Evolutionary conservation across 2,329 filamentous ascomycete species (phyloP), one percentile per base, ranked within the genome.

Genomic region (Botrytis fragariae): DNA sequence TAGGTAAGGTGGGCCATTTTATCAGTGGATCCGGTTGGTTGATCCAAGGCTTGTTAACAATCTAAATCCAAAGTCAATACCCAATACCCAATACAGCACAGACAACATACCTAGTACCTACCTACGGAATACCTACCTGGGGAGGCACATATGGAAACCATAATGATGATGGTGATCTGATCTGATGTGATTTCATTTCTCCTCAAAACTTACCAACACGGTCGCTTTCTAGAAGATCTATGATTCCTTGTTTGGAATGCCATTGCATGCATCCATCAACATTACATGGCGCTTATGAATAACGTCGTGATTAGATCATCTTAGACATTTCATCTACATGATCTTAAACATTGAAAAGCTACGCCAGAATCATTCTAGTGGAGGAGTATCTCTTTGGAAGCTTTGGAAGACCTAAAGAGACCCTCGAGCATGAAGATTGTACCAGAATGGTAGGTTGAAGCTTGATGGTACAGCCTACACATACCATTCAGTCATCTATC

Each of bases 21-120:
- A 64, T 65, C 62, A 65, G 62, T 65, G 62, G 42, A 65, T 35
- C 42, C 20, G 20, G 42, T 35, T 65, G 42, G 42, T 18, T 48
- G 62, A 44, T 48, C 62, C 62, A 35, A 48, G 29, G 22, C 42
- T 65, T 25, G 20, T 48, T 44, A 35, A 48, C 39, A 25, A 22
- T n/a, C 18, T 25, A 25, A 64, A 32, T 29, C 1, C 16, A 29
- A 32, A 20, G n/a, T 20, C n/a, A 35, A 64, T 4, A 39, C 22
- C 22, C 22, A 64, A 64, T 64, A 22, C 62, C 22, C 22, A 64
- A 64, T 64, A 22, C 62, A 32, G 62, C 39, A 64, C 62, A 45
- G 62, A 64, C 61, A 20, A 64, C 22, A 39, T 42, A 16, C 39
- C 39, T 42, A 39, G 12, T 37, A 20, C 20, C 20, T 35, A n/a